phyloP scores from a whole-genome alignment of 306 rosid species.

The Astragalus glycyphyllos region DNA sequence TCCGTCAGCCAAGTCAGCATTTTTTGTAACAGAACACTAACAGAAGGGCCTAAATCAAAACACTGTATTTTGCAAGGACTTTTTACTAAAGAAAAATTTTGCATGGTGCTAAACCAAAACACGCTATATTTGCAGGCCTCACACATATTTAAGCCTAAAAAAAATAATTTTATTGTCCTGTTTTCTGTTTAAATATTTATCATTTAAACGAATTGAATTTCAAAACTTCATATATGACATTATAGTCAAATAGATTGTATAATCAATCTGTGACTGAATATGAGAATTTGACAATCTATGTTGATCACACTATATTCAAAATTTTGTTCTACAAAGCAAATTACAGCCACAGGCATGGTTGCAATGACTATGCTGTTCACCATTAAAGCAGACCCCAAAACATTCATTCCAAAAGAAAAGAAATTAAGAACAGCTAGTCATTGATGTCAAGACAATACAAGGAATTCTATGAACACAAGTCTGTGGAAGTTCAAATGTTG shows the following conservation, averaged over 20 bases:
- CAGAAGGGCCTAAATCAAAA: no score
- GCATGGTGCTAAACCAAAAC: no score
- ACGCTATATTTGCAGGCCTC: no score
- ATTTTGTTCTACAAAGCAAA: slow-evolving; percentile 12
- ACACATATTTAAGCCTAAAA: no score
- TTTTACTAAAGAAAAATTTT: no score
- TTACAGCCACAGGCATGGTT: background rate
- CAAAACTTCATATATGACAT: background rate
- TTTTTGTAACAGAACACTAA: no score
- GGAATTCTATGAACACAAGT: slow-evolving; percentile 39
- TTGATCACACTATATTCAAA: slow-evolving; percentile 39
- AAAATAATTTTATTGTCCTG: background rate
- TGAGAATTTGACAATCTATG: slow-evolving; percentile 16
- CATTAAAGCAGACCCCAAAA: slow-evolving; percentile 10
- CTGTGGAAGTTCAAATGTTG: background rate
- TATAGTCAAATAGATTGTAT: background rate
- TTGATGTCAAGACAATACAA: slow-evolving; percentile 36
- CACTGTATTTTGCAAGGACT: no score
- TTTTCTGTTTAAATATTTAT: background rate
- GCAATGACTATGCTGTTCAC: slow-evolving; percentile 11
- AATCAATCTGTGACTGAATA: no score
- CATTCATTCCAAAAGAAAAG: slow-evolving; percentile 34
- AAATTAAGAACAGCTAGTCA: slow-evolving; percentile 34
- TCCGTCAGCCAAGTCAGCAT: no score
- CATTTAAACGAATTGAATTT: background rate